Conservation (phyloP, 2,329 filamentous ascomycete species). For the Alternaria atra region DNA sequence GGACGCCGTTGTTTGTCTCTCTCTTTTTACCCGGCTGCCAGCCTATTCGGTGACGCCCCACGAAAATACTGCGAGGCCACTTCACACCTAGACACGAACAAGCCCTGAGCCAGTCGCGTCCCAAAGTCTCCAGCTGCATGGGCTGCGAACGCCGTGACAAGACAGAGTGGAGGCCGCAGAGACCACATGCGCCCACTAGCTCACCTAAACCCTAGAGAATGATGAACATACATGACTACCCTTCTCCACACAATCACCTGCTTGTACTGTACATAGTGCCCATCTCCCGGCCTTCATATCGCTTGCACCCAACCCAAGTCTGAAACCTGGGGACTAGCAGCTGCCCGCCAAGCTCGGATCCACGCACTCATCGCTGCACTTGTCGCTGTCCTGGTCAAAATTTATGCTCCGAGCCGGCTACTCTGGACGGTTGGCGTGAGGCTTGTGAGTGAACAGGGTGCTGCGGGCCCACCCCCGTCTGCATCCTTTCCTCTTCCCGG, state of each 20-base stretch:
- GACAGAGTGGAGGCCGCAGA: conserved; percentile 30
- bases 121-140: conserved; percentile 33
- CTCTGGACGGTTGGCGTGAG: conserved; percentile 42
- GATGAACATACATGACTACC: conserved; percentile 13
- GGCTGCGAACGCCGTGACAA: conserved; percentile 23
- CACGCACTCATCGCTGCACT: conserved; percentile 34
- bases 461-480: conserved; percentile 39
- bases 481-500: conserved; percentile 41
- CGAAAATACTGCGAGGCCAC: conserved; percentile 37
- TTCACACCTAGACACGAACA: conserved; percentile 13
- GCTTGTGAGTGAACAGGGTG: conserved; percentile 41
- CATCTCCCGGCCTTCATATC: conserved; percentile 28
- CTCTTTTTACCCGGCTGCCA: conserved; percentile 46
- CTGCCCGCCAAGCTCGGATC: conserved; percentile 40
- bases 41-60: conserved; percentile 43
- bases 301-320: conserved; percentile 28
- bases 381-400: conserved; percentile 32
- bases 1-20: conserved; percentile 42
- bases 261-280: conserved; percentile 16
- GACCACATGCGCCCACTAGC: conserved; percentile 35
- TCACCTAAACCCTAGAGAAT: conserved; percentile 28
- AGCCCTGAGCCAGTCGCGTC: conserved; percentile 25
- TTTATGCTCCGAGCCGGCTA: conserved; percentile 43
- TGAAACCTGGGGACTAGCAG: conserved; percentile 31
- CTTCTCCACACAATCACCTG: conserved; percentile 24